Base-by-base conservation (phyloP, 176 grass and related monocot genomes). In the Carex cristatella region DNA sequence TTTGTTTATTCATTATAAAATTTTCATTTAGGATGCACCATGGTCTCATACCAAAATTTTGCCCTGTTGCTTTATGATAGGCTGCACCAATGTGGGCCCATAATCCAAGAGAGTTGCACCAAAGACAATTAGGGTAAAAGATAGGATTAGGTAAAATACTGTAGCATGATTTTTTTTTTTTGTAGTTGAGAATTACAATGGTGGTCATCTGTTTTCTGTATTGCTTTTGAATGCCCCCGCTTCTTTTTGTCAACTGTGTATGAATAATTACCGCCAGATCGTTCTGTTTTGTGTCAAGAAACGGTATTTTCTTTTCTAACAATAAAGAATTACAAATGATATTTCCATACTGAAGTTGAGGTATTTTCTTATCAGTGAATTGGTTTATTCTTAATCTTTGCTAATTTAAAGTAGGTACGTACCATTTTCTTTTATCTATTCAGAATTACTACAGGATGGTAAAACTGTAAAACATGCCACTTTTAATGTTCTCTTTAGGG, bases 1-100 rank as follows among this genome's bases (percentile, higher is more conserved):
- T 28, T 55, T 83, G 61, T 65, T 61, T 35, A 67, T 83, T 83
- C 61, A 67, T 69, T 31, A 33, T 7, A 69, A 83, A 83, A 51
- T 18, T 33, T 31, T 83, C 3, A 0, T 5, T 83, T 83, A 69
- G n/a, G 19, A 67, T 49, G 61, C 61, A 31, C 23, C 44, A 56
- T 31, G 19, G 42, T 83, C 64, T 54, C 42, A 9, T 16, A 53
- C 62, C 19, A 66, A 65, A 83, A 53, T 69, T 53, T 66, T 83
- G 35, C 42, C 48, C 61, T 51, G 13, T 37, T 81, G 57, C 19
- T 37, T 81, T 81, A 81, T 65, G 19, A 63, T 38, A 81, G 79
- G 81, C 48, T 83, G 74, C 14, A 0, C 28, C 13, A 79, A 18
- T 79, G 27, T 35, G 74, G 51, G 53, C 74, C 28, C 27, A 58